Percentiles rank a stretch among this genome's conserved stretches.
Conservation (phyloP, 306 rosid genomes). For the Sechiopsis laciniata region DNA sequence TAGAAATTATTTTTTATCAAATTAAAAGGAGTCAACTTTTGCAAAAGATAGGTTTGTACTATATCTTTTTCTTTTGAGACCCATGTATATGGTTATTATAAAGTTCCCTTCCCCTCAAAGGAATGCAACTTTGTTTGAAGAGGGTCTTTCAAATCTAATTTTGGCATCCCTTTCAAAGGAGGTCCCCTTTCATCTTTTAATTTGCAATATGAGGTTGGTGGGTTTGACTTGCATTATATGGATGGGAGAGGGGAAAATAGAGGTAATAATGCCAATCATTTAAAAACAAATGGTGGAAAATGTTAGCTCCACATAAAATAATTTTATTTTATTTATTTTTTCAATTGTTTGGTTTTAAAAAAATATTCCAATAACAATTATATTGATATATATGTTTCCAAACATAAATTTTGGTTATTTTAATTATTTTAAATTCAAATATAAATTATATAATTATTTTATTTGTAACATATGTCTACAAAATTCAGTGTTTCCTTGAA, state of each 20-base stretch:
- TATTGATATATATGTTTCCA: too few relatives aligned
- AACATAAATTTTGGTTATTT: too few relatives aligned
- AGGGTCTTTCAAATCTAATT: neutral
- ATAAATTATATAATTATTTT: too few relatives aligned
- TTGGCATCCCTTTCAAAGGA: constrained; percentile 9
- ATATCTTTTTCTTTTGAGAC: neutral
- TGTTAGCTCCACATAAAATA: neutral
- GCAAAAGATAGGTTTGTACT: neutral
- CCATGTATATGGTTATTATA: constrained; percentile 14
- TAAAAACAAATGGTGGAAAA: neutral
- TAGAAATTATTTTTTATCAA: neutral
- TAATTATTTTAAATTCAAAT: too few relatives aligned
- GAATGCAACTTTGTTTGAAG: constrained; percentile 14
- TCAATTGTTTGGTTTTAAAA: neutral
- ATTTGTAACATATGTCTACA: too few relatives aligned
- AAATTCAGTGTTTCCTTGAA: too few relatives aligned
- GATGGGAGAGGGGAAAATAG: neutral
- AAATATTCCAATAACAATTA: too few relatives aligned
- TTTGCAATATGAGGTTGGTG: constrained; percentile 8
- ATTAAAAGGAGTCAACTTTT: neutral
- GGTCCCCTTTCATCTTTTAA: constrained; percentile 3
- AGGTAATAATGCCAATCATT: neutral
- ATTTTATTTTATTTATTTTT: neutral
- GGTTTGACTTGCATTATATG: constrained; percentile 7
- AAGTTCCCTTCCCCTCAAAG: constrained; percentile 10